Conservation (phyloP, 1,284 basidiomycete species). For the Austroboletus novae-zelandiae region DNA sequence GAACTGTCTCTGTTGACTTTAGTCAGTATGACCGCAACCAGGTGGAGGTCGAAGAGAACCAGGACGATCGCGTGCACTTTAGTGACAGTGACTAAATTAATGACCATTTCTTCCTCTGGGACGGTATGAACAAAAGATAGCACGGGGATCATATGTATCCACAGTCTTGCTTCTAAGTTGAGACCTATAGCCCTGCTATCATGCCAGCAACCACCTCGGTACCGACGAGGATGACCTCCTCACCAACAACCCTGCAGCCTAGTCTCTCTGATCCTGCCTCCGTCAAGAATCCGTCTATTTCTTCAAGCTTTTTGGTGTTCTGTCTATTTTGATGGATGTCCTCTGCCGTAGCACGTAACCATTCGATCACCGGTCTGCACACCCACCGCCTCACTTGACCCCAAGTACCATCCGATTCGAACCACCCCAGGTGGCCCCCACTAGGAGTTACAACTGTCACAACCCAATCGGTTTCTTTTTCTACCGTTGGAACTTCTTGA, state of each 20-base stretch:
- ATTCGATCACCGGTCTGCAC: constrained; percentile 71
- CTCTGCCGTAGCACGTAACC: constrained; percentile 61
- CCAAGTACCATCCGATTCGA: constrained; percentile 53
- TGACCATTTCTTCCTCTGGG: constrained; percentile 2
- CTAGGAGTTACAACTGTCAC: constrained; percentile 71
- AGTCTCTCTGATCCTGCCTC: constrained; percentile 42
- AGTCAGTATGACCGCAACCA: constrained; percentile 79
- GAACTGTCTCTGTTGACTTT: constrained; percentile 79
- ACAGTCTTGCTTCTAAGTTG: constrained; percentile 16
- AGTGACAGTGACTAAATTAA: constrained; percentile 82
- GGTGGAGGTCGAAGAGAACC: constrained; percentile 59
- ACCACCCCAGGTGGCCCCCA: constrained; percentile 97
- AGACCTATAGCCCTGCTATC: constrained; percentile 40
- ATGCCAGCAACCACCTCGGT: constrained; percentile 38
- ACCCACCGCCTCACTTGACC: constrained; percentile 65
- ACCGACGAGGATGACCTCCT: constrained; percentile 38
- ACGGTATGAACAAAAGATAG: constrained; percentile 2
- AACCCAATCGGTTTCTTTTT: constrained; percentile 61
- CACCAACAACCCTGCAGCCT: constrained; percentile 43
- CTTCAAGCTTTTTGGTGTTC: constrained; percentile 35
- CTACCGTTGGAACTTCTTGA: constrained; percentile 57
- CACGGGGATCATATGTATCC: constrained; percentile 13
- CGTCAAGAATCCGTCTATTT: constrained; percentile 57
- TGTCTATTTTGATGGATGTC: constrained; percentile 41
- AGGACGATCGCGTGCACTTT: constrained; percentile 62